Evolutionary conservation across 1,139 yeast genomes (phyloP), one percentile per base, ranked within the genome.

Genomic region (Saccharomyces hybrid): DNA sequence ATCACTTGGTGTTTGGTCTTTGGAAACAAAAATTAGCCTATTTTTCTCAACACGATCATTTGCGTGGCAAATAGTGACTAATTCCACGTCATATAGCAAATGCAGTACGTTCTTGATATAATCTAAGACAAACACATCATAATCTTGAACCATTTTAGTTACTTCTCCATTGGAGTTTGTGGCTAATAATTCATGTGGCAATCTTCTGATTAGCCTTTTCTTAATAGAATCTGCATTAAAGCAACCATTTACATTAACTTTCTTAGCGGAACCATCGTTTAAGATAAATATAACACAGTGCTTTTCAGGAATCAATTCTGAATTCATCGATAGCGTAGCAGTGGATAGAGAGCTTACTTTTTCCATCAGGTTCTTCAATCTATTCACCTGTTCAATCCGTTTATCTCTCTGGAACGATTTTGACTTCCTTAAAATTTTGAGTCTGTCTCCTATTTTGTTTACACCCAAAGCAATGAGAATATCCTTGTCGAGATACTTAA

Each of bases 181-280:
- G 2, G 59, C 57, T 9, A 56, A 53, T 32, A 63, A 54, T 50
- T 63, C 66, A 3, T 59, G 38, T 2, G 85, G 84, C 50, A 86
- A 69, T 62, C 82, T 81, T 62, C 82, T 81, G 57, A 89, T 72
- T 1, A 88, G 83, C 61, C 84, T 84, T 52, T 83, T 75, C 68
- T 88, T 88, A 52, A 89, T 86, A 11, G 90, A 82, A 54, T 82
- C 86, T 1, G 96, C 91, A 65, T 85, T 86, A 68, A 83, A 85
- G 66, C 96, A 88, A 0, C 91, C 95, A 11, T 84, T 80, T 1
- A 89, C 85, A 63, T 86, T 84, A 46, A 89, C 84, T 52, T 80
- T 77, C 62, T 84, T 84, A 5, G 83, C 77, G n/a, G 85, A 77
- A 0, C 97, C 97, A 68, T 84, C 87, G 53, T 83, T 86, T 23